Evolutionary conservation across 768 basidiomycete genomes (phyloP), one percentile per base, ranked within the genome.

Genomic region (Udeniomyces megalosporus): DNA sequence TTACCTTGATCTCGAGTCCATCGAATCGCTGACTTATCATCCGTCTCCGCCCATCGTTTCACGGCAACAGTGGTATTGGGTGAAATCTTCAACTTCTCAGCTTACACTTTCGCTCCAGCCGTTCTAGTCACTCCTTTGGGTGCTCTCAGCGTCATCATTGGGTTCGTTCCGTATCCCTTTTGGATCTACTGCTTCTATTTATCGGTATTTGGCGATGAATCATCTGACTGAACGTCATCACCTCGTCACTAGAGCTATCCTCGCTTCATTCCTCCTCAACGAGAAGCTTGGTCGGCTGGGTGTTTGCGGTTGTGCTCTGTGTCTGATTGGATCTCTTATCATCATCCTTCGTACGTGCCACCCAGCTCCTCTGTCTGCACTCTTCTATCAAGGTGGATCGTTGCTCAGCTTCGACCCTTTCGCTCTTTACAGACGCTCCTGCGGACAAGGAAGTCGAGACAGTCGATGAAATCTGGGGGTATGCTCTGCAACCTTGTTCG

Each of bases 41-140:
- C 12, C 15, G 1, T 34, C 26, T 29, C 35, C 46, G 14, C 34
- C 22, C 14, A 6, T 50, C 47, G 32, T 10, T 17, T 32, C 28
- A 32, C 10, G 11, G 4, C 24, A 29, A 24, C 71, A 97, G 93
- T 97, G 80, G 78, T 96, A 31, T 71, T 91, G 29, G 95, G 93
- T 59, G 93, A 97, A 84, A 74, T 65, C 50, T 65, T 47, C 52
- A 65, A 65, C 63, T 65, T 65, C 53, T 59, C 63, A 4, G 63
- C 58, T 12, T 60, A 65, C 31, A 52, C 58, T 0, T 99, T 96
- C 69, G 95, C 95, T 1, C 95, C 93, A 65, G 88, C 95, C 68
- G 92, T 96, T 70, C 78, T 99, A 60, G 91, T 99, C n/a, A 96
- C 93, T 0, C 95, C 95, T 0, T 76, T 99, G n/a, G 95, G 95